Evolutionary conservation across 2,329 filamentous ascomycete genomes (phyloP).

Genomic region (Immersiporthe knoxdaviesiana): DNA sequence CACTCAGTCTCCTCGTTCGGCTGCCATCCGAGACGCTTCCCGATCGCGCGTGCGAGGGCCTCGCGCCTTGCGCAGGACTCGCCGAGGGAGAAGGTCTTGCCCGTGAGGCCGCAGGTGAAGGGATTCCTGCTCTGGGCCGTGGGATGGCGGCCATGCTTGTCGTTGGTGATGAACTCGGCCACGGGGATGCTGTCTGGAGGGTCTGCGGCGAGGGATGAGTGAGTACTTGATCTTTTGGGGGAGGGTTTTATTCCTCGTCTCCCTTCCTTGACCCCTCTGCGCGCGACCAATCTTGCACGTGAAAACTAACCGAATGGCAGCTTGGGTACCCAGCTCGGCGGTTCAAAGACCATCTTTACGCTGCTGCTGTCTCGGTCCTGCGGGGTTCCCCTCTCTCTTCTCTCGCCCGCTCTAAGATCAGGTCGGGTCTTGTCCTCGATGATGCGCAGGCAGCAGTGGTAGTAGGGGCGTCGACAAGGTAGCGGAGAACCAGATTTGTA

Average conservation of each 20-base stretch:
- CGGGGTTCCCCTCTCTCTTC: neutral
- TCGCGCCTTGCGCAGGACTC: constrained; percentile 71
- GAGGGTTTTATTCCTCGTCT: neutral
- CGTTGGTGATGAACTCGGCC: constrained; percentile 75
- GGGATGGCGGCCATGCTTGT: constrained; percentile 68
- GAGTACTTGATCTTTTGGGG: constrained; percentile 22
- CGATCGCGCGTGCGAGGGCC: constrained; percentile 67
- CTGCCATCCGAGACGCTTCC: constrained; percentile 71
- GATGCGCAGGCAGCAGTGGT: neutral
- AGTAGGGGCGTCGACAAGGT: neutral
- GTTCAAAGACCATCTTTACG: constrained; percentile 57
- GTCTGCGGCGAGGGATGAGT: constrained; percentile 40
- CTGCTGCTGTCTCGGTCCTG: neutral
- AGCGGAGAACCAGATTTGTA: neutral
- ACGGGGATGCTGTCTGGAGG: constrained; percentile 76
- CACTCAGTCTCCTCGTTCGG: constrained; percentile 74
- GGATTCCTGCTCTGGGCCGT: constrained; percentile 67
- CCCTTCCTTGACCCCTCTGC: neutral
- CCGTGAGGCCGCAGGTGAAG: constrained; percentile 77
- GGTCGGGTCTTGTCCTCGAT: neutral
- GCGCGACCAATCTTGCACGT: neutral
- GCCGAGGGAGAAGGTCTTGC: constrained; percentile 64
- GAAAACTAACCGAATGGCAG: constrained; percentile 55
- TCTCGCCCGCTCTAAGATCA: neutral
- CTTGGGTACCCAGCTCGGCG: constrained; percentile 64